These are phyloP conservation scores for Saccharomycopsis oosterbeekiorum DNA, from an alignment of 805 yeast genomes.

Conservation along the genomic window DNA sequence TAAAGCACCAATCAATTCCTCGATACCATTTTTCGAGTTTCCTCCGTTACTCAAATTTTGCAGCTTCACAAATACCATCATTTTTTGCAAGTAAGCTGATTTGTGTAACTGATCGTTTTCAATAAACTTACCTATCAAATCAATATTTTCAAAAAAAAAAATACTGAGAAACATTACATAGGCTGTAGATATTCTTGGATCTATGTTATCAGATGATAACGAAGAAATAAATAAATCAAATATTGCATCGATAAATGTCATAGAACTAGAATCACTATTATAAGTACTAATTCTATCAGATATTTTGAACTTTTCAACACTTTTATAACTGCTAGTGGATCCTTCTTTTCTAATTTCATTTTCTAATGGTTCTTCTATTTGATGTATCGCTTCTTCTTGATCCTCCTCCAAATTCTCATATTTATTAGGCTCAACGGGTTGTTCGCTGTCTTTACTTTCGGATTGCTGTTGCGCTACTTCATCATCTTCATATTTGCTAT, in stretches of 20 bases:
- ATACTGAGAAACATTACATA: slow-evolving; percentile 63
- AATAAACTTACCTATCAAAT: slow-evolving; percentile 67
- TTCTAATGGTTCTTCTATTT: not conserved
- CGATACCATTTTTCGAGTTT: slow-evolving; percentile 39
- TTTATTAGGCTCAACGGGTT: too few species aligned
- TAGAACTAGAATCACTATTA: not conserved
- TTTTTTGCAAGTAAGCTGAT: slow-evolving; percentile 43
- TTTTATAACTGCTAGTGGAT: not conserved
- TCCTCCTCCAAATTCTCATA: too few species aligned
- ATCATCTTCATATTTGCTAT: too few species aligned
- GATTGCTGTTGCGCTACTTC: not conserved
- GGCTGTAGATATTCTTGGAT: slow-evolving; percentile 60
- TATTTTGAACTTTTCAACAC: not conserved
- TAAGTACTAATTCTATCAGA: too few species aligned
- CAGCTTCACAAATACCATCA: slow-evolving; percentile 13
- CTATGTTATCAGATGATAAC: slow-evolving; percentile 48
- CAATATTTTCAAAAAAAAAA: slow-evolving; percentile 71
- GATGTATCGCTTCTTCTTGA: not conserved
- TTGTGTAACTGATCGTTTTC: slow-evolving; percentile 57
- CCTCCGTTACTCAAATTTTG: slow-evolving; percentile 27
- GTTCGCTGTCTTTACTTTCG: not conserved
- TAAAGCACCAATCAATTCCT: slow-evolving; percentile 56
- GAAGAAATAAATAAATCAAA: slow-evolving; percentile 64
- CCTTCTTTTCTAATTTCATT: not conserved
- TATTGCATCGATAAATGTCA: slow-evolving; percentile 58